Percentiles rank a stretch among this genome's conserved stretches.
Conservation (phyloP, 2,329 filamentous ascomycete species). For the Pyrenophora graminea region DNA sequence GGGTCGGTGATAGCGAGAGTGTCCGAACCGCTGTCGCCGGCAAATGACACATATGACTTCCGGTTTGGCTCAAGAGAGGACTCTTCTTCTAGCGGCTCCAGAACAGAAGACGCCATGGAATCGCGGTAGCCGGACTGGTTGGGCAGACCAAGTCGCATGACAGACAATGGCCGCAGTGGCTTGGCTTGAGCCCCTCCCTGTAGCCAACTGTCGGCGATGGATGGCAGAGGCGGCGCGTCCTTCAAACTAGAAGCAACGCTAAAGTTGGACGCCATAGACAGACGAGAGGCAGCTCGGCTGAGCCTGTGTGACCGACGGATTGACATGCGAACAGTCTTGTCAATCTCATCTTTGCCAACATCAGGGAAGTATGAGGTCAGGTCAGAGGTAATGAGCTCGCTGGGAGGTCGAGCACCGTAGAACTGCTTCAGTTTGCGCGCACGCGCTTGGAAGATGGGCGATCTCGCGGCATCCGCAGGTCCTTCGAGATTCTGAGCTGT, state of each 20-base stretch:
- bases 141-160: slow-evolving; percentile 61
- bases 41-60: slow-evolving; percentile 93
- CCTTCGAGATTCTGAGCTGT: slow-evolving; percentile 55
- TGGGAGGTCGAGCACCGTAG: slow-evolving; percentile 89
- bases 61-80: slow-evolving; percentile 83
- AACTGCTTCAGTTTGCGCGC: slow-evolving; percentile 72
- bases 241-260: slow-evolving; percentile 91
- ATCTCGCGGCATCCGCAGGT: slow-evolving; percentile 34
- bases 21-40: slow-evolving; percentile 71
- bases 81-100: slow-evolving; percentile 90
- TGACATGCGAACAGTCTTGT: slow-evolving; percentile 90
- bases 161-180: slow-evolving; percentile 62
- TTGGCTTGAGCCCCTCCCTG: slow-evolving; percentile 56
- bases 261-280: slow-evolving; percentile 91
- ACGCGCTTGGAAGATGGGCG: slow-evolving; percentile 47
- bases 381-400: slow-evolving; percentile 96
- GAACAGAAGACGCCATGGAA: slow-evolving; percentile 83
- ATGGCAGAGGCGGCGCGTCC: slow-evolving; percentile 92
- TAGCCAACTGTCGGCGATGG: slow-evolving; percentile 92
- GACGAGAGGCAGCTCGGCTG: slow-evolving; percentile 87
- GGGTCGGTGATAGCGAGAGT: slow-evolving; percentile 75
- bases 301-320: slow-evolving; percentile 87
- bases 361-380: slow-evolving; percentile 97
- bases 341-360: slow-evolving; percentile 90
- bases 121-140: slow-evolving; percentile 73